phyloP scores from a whole-genome alignment of 108 stramenopile genomes.

The Nitzschia sp. region DNA sequence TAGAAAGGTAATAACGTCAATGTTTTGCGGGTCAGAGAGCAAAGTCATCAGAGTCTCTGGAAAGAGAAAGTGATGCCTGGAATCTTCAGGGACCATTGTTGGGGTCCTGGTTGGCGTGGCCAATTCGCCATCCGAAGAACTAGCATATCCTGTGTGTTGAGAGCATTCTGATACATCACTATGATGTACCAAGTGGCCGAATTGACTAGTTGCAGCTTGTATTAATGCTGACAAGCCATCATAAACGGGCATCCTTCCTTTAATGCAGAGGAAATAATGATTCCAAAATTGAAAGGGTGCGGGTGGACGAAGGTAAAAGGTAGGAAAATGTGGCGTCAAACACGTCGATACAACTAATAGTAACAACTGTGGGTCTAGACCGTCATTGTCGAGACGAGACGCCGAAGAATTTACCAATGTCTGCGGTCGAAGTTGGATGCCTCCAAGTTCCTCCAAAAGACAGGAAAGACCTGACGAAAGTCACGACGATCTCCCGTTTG shows the following conservation, averaged over 20 bases:
- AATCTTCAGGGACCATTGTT: constrained; percentile 12
- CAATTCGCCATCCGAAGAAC: constrained; percentile 8
- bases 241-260: constrained; percentile 16
- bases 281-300: too few relatives aligned
- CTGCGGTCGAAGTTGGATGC: too few relatives aligned
- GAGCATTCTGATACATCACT: constrained; percentile 18
- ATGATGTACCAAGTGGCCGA: constrained; percentile 31
- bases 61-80: constrained; percentile 20
- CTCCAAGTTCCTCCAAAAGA: too few relatives aligned
- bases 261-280: background rate
- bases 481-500: too few relatives aligned
- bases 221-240: constrained; percentile 56
- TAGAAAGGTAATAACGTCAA: constrained; percentile 58
- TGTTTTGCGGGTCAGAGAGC: constrained; percentile 39
- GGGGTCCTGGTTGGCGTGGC: constrained; percentile 9
- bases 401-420: too few relatives aligned
- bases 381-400: too few relatives aligned
- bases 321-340: constrained; percentile 2
- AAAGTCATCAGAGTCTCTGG: constrained; percentile 47
- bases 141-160: constrained; percentile 16
- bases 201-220: constrained; percentile 51
- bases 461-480: too few relatives aligned
- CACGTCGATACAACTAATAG: too few relatives aligned
- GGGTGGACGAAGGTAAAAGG: background rate
- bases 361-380: too few relatives aligned